Conservation (phyloP, 2,329 filamentous ascomycete species). For the Trichothecium sympodiale region DNA sequence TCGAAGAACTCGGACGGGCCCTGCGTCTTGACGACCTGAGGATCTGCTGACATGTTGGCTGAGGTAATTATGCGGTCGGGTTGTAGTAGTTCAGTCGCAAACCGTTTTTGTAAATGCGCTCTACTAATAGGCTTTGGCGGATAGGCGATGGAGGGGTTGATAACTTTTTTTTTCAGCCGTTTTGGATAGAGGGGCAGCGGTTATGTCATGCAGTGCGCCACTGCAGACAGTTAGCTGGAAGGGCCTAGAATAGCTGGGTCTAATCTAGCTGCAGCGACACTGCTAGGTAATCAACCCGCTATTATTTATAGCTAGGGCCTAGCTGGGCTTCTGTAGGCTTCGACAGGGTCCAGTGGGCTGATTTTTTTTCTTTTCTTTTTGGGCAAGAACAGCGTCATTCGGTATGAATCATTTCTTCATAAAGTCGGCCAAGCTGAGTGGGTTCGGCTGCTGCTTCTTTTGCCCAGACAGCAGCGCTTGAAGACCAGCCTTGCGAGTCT, state of each 20-base stretch:
- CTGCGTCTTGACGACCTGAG: slow-evolving; percentile 17
- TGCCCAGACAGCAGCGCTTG: slow-evolving; percentile 50
- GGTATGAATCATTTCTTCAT: slow-evolving; percentile 25
- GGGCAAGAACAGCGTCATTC: not conserved
- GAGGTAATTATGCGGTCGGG: slow-evolving; percentile 5
- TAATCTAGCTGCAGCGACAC: not conserved
- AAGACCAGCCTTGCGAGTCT: slow-evolving; percentile 53
- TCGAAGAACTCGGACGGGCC: slow-evolving; percentile 46
- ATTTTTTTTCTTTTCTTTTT: not conserved
- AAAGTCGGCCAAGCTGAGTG: slow-evolving; percentile 45
- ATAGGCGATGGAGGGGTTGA: slow-evolving; percentile 13
- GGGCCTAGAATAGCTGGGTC: not conserved
- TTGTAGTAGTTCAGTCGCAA: not conserved
- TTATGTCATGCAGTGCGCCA: slow-evolving; percentile 1
- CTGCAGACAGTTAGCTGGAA: not conserved
- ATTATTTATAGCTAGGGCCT: not conserved
- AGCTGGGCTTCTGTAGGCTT: not conserved
- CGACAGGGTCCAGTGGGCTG: not conserved
- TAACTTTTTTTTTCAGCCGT: slow-evolving; percentile 14
- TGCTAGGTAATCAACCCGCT: too few species aligned
- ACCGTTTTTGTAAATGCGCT: not conserved
- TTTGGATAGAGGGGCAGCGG: slow-evolving; percentile 4
- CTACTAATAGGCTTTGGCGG: not conserved
- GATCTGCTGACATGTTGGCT: slow-evolving; percentile 29
- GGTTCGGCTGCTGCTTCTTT: slow-evolving; percentile 27